Conservation (phyloP, 2,329 filamentous ascomycete genomes). For the Talaromyces sp. region DNA sequence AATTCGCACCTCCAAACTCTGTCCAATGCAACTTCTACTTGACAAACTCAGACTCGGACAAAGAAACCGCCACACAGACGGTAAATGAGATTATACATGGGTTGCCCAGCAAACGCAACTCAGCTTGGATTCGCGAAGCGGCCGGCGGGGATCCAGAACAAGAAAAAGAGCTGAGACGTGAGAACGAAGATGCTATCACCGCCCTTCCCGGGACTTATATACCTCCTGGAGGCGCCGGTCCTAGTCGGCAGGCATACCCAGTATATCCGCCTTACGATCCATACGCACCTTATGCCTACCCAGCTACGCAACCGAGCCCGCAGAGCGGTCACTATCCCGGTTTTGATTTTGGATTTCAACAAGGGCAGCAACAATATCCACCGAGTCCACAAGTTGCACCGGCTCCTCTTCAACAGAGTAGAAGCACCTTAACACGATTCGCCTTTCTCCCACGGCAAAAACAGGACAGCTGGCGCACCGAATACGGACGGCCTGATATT, state of each 20-base stretch:
- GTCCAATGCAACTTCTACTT: constrained; percentile 95
- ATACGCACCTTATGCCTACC: constrained; percentile 16
- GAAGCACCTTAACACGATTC: constrained; percentile 85
- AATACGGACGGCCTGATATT: constrained; percentile 86
- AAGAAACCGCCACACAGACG: constrained; percentile 37
- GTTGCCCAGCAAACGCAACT: constrained; percentile 81
- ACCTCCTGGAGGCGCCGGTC: constrained; percentile 12
- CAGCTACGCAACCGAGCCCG: constrained; percentile 7
- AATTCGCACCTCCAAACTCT: constrained; percentile 79
- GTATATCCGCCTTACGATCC: constrained; percentile 14
- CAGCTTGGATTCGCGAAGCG: constrained; percentile 74
- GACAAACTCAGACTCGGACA: constrained; percentile 59
- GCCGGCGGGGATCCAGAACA: constrained; percentile 72
- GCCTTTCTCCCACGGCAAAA: constrained; percentile 62
- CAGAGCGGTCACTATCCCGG: constrained; percentile 2
- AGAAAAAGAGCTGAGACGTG: constrained; percentile 71
- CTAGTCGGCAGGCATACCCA: constrained; percentile 10
- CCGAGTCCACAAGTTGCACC: constrained; percentile 3
- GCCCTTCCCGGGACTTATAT: constrained; percentile 60
- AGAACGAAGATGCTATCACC: constrained; percentile 79
- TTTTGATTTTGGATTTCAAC: constrained; percentile 13
- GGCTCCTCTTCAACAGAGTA: constrained; percentile 63
- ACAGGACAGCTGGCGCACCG: constrained; percentile 77
- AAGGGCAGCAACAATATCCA: constrained; percentile 10
- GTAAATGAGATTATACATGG: constrained; percentile 83